Evolutionary conservation across 2,329 filamentous ascomycete species (phyloP).

Genomic region (Coniochaeta ligniaria): DNA sequence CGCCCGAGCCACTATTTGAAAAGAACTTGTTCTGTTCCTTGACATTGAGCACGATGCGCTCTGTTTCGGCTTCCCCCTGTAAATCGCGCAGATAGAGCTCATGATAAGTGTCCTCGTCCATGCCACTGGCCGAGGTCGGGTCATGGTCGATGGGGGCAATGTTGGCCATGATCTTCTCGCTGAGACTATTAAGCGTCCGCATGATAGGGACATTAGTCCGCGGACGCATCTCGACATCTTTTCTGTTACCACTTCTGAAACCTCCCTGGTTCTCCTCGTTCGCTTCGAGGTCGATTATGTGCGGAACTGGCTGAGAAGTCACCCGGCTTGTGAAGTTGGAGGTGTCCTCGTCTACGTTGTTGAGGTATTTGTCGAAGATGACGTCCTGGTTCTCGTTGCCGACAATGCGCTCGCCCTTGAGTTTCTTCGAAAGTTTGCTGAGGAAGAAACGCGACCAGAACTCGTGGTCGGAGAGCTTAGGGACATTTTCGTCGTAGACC

Average conservation of each 20-base stretch:
- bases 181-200: conserved; percentile 80
- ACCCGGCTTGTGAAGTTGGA: conserved; percentile 43
- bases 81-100: conserved; percentile 76
- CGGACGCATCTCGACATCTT: conserved; percentile 85
- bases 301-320: conserved; percentile 63
- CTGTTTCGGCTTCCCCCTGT: conserved; percentile 63
- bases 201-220: conserved; percentile 79
- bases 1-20: conserved; percentile 32
- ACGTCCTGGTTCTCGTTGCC: conserved; percentile 71
- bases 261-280: conserved; percentile 95
- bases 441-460: conserved; percentile 97
- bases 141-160: conserved; percentile 73
- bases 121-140: conserved; percentile 54
- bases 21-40: conserved; percentile 84
- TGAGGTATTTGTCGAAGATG: conserved; percentile 71
- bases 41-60: conserved; percentile 77
- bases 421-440: conserved; percentile 80
- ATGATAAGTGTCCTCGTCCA: conserved; percentile 67
- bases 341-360: conserved; percentile 61
- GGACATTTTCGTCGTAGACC: conserved; percentile 90
- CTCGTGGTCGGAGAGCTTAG: conserved; percentile 66
- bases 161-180: conserved; percentile 87
- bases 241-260: conserved; percentile 71
- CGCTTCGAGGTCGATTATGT: conserved; percentile 85
- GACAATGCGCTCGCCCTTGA: conserved; percentile 80